A percentile compares a stretch with the other conserved stretches of the same genome.
phyloP scores from a whole-genome alignment of 1,284 basidiomycete genomes.

The Heterobasidion occidentale region DNA sequence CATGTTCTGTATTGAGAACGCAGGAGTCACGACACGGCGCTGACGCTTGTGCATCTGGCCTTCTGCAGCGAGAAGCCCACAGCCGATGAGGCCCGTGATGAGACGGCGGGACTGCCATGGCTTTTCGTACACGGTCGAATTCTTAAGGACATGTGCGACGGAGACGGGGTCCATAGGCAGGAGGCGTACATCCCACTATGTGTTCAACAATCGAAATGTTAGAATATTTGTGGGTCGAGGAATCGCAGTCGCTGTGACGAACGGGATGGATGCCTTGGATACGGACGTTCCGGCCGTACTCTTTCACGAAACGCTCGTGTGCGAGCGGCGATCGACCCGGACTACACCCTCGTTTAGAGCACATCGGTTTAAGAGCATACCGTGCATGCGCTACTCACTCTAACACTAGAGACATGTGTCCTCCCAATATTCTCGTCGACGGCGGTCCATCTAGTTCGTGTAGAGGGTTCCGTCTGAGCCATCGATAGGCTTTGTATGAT shows the following conservation, averaged over 20 bases:
- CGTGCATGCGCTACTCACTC: slow-evolving; percentile 34
- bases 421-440: slow-evolving; percentile 35
- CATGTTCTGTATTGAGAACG: slow-evolving; percentile 71
- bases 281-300: slow-evolving; percentile 36
- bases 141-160: slow-evolving; percentile 59
- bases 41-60: slow-evolving; percentile 68
- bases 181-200: slow-evolving; percentile 74
- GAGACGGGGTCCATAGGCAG: slow-evolving; percentile 72
- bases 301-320: slow-evolving; percentile 43
- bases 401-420: slow-evolving; percentile 47
- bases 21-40: slow-evolving; percentile 65
- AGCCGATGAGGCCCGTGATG: slow-evolving; percentile 68
- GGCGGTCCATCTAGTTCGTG: slow-evolving; percentile 51
- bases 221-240: no score
- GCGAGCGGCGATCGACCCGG: slow-evolving; percentile 44
- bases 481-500: not conserved
- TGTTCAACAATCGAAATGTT: no score
- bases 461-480: slow-evolving; percentile 33
- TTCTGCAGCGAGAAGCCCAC: slow-evolving; percentile 72
- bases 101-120: slow-evolving; percentile 69
- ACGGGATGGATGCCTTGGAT: slow-evolving; percentile 62
- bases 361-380: no score
- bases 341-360: slow-evolving; percentile 25
- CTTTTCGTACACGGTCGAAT: slow-evolving; percentile 66
- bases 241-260: slow-evolving; percentile 21